Conservation (phyloP, 2,329 filamentous ascomycete genomes). For the Geosmithia putterillii region DNA sequence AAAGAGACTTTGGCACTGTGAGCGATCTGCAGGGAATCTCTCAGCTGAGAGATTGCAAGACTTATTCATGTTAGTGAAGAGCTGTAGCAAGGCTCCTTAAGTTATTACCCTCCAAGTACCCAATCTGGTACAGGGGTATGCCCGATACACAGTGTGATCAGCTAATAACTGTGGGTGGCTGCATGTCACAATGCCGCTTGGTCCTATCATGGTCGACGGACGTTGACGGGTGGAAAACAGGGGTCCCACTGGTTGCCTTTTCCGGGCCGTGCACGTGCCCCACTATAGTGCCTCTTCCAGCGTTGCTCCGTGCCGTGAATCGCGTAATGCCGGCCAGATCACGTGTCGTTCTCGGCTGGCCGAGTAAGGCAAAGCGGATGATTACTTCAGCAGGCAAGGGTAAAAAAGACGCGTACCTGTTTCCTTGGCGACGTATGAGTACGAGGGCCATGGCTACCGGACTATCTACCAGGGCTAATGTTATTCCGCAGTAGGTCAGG, state of each 20-base stretch:
- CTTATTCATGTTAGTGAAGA: not conserved
- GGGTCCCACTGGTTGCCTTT: conserved; percentile 1
- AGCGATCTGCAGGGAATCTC: not conserved
- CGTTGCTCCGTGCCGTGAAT: not conserved
- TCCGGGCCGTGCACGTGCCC: conserved; percentile 1
- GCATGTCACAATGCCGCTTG: not conserved
- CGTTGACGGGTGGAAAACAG: not conserved
- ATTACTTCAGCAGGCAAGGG: not conserved
- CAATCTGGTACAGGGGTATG: not conserved
- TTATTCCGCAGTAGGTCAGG: too few species aligned
- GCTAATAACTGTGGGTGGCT: not conserved
- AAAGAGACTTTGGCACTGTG: conserved; percentile 2
- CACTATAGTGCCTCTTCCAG: not conserved
- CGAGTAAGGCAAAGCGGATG: not conserved
- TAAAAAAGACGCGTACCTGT: not conserved
- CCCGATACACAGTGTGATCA: not conserved
- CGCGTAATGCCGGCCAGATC: not conserved
- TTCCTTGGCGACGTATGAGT: not conserved
- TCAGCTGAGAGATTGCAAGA: not conserved
- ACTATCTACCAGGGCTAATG: too few species aligned
- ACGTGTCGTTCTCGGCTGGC: not conserved
- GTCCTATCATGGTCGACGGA: not conserved
- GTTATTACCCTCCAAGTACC: not conserved
- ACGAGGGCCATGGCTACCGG: too few species aligned
- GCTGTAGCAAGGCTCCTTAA: not conserved